Percentiles rank a stretch among this genome's conserved stretches.
phyloP scores from a whole-genome alignment of 2,329 filamentous ascomycete species.

The Penicillium sp. region DNA sequence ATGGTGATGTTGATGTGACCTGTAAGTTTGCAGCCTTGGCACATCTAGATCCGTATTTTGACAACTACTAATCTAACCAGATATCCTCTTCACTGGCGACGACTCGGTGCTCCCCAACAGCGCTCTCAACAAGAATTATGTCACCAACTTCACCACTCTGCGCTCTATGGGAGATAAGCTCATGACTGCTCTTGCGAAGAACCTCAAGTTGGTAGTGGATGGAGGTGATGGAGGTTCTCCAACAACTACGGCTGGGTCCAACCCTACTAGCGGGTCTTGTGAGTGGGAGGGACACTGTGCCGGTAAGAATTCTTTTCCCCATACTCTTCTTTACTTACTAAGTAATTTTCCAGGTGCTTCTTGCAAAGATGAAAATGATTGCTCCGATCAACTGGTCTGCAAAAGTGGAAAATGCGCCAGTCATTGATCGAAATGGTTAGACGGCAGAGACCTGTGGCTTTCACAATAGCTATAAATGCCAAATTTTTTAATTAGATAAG shows the following conservation, averaged over 20 bases:
- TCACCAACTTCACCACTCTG: constrained; percentile 20
- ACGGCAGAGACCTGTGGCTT: too few species aligned
- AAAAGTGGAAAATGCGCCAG: constrained; percentile 8
- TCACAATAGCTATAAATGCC: too few species aligned
- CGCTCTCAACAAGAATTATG: constrained; percentile 21
- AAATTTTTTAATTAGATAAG: too few species aligned
- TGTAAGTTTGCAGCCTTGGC: constrained; percentile 15
- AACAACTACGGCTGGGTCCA: constrained; percentile 1
- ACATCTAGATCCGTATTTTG: too few species aligned
- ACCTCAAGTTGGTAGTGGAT: constrained; percentile 11
- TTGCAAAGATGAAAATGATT: constrained; percentile 10
- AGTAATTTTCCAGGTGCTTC: constrained; percentile 6
- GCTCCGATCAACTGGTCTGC: constrained; percentile 9
- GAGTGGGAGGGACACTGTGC: constrained; percentile 21
- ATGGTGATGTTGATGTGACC: constrained; percentile 27
- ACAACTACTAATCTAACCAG: constrained; percentile 7
- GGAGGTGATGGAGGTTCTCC: constrained; percentile 2
- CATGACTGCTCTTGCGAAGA: constrained; percentile 19
- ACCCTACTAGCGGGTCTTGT: constrained; percentile 4
- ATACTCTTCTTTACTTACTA: neutral
- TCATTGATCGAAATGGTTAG: neutral
- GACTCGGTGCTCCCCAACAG: constrained; percentile 24
- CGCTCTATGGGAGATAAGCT: constrained; percentile 28
- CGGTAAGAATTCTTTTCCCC: constrained; percentile 9
- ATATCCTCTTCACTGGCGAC: constrained; percentile 31